These are phyloP conservation scores for Melaleuca quinquenervia DNA, from an alignment of 345 rosid genomes.

Conservation along the genomic window DNA sequence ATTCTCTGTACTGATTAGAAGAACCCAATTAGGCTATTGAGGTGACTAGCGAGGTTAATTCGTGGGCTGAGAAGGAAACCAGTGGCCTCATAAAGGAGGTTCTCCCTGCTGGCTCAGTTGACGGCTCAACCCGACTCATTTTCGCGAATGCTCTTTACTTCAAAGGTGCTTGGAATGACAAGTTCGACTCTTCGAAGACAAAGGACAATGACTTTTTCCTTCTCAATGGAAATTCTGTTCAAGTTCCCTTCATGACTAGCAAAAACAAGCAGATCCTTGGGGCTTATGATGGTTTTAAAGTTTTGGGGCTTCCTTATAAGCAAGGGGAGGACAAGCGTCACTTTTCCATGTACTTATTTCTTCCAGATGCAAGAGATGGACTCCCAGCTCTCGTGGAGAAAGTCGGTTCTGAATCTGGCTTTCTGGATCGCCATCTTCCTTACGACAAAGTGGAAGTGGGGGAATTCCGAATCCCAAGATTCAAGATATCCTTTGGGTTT, in stretches of 20 bases:
- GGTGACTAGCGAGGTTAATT: conserved; percentile 47
- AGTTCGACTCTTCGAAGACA: conserved; percentile 40
- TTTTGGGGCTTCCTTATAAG: conserved; percentile 59
- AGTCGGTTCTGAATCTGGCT: conserved; percentile 1
- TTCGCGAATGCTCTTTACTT: conserved; percentile 76
- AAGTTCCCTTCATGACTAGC: conserved; percentile 72
- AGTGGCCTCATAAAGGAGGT: conserved; percentile 66
- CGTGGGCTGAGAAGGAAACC: conserved; percentile 70
- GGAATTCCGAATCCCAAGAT: conserved; percentile 5
- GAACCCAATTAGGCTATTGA: conserved; percentile 45
- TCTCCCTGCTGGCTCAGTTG: conserved; percentile 57
- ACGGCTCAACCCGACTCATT: conserved; percentile 40
- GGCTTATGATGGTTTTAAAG: conserved; percentile 56
- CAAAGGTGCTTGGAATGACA: conserved; percentile 72
- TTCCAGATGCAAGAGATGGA: conserved; percentile 34
- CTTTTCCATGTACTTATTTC: conserved; percentile 71
- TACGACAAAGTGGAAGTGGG: background rate
- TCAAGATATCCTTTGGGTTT: conserved; percentile 5
- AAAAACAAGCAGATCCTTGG: conserved; percentile 38
- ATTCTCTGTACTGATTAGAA: background rate
- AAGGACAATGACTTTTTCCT: conserved; percentile 59
- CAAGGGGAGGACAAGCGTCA: conserved; percentile 55
- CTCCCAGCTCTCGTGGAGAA: conserved; percentile 4
- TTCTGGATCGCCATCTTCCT: conserved; percentile 6
- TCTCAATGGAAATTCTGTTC: conserved; percentile 32